Conservation (phyloP, 2,329 filamentous ascomycete species). For the Pseudocercospora musae region DNA sequence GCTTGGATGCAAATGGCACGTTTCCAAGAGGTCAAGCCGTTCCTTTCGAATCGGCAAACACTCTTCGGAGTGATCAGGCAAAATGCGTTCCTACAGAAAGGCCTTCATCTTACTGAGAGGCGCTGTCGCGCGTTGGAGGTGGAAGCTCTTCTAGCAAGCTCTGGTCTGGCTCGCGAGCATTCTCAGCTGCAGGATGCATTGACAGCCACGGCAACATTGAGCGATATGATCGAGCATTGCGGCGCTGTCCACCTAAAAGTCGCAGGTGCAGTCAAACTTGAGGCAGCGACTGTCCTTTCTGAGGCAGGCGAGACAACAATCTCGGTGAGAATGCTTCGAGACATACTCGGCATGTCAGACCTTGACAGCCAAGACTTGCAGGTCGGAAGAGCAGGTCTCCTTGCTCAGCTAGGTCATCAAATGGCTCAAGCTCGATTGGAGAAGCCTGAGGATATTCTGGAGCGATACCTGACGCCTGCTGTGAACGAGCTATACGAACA, state of each 20-base stretch:
- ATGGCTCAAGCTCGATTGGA: conserved; percentile 86
- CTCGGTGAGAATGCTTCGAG: conserved; percentile 84
- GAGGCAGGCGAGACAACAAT: conserved; percentile 85
- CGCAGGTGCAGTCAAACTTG: conserved; percentile 72
- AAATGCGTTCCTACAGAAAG: conserved; percentile 60
- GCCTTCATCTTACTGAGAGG: conserved; percentile 58
- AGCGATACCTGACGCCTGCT: conserved; percentile 78
- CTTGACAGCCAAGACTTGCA: conserved; percentile 67
- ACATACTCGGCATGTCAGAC: conserved; percentile 60
- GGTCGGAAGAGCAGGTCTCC: conserved; percentile 71
- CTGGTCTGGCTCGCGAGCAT: conserved; percentile 73
- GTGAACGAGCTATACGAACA: conserved; percentile 65
- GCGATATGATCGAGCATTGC: conserved; percentile 69
- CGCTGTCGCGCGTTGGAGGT: conserved; percentile 71
- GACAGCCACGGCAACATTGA: conserved; percentile 79
- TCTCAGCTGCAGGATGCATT: conserved; percentile 81
- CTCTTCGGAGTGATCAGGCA: conserved; percentile 76
- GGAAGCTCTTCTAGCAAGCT: conserved; percentile 70
- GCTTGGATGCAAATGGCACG: conserved; percentile 68
- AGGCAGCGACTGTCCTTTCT: conserved; percentile 88
- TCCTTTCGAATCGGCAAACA: conserved; percentile 79
- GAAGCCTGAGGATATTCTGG: conserved; percentile 85
- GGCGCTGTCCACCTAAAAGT: conserved; percentile 69
- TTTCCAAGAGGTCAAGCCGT: conserved; percentile 72
- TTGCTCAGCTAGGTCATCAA: conserved; percentile 84